Evolutionary conservation across 176 grass and related monocot genomes (phyloP).

Genomic region (Hyparrhenia diplandra): DNA sequence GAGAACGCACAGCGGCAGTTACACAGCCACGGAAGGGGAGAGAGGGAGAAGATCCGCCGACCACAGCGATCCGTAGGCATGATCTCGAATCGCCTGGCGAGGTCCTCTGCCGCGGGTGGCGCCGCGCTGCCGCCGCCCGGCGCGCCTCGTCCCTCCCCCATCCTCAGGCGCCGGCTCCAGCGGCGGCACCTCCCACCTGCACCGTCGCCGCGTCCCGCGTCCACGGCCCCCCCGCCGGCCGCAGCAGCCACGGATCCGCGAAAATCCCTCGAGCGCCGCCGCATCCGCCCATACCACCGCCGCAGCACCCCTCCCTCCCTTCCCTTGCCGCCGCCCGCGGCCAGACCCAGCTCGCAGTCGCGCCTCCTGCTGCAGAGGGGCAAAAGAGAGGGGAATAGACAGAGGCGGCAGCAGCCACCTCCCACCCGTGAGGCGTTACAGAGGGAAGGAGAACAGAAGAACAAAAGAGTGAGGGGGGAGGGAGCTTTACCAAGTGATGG

Average conservation of each 20-base stretch:
- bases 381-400: not conserved
- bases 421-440: too few species aligned
- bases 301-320: not conserved
- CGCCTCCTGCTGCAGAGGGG: conserved; percentile 54
- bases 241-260: conserved; percentile 62
- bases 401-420: too few species aligned
- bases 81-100: conserved; percentile 48
- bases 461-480: not conserved
- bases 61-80: conserved; percentile 37
- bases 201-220: conserved; percentile 27
- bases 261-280: conserved; percentile 55
- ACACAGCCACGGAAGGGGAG: not conserved
- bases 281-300: conserved; percentile 27
- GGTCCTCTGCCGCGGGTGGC: conserved; percentile 62
- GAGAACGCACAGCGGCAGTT: not conserved
- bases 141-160: conserved; percentile 44
- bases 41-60: conserved; percentile 41
- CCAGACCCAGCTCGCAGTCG: conserved; percentile 79
- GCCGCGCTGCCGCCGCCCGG: conserved; percentile 48
- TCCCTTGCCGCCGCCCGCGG: not conserved
- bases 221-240: not conserved
- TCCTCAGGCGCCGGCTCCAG: conserved; percentile 35
- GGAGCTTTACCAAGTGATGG: conserved; percentile 64
- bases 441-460: too few species aligned
- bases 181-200: conserved; percentile 68